Conservation (phyloP, 208 protist genomes). For the Crithidia brevicula region DNA sequence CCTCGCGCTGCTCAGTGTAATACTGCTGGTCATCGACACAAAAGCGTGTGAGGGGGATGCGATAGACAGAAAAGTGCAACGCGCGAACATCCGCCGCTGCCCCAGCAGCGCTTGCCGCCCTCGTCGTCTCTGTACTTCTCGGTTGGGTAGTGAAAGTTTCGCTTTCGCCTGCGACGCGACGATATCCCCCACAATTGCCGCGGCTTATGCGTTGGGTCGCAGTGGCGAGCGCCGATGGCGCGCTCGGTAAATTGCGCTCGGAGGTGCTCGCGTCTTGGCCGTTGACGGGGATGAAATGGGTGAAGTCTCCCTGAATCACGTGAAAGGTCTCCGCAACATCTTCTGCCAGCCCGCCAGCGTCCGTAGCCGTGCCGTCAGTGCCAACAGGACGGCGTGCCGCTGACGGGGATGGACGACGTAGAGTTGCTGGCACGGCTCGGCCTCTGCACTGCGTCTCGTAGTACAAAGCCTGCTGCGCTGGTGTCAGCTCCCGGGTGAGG, state of each 20-base stretch:
- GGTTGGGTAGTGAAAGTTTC: slow-evolving; percentile 1
- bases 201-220: neutral
- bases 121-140: neutral
- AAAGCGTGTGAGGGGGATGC: slow-evolving; percentile 62
- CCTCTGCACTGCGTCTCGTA: slow-evolving; percentile 19
- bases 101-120: neutral
- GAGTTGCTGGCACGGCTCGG: neutral
- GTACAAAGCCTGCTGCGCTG: slow-evolving; percentile 43
- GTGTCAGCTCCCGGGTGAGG: slow-evolving; percentile 51
- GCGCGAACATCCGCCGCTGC: slow-evolving; percentile 28
- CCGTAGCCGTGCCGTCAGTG: neutral
- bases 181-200: neutral
- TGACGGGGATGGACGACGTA: neutral
- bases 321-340: slow-evolving; percentile 36
- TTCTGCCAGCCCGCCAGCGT: too few species aligned
- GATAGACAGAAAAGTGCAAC: slow-evolving; percentile 71
- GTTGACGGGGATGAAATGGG: slow-evolving; percentile 45
- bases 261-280: neutral
- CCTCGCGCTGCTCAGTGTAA: slow-evolving; percentile 60
- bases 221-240: neutral
- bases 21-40: slow-evolving; percentile 62
- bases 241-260: too few species aligned
- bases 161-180: slow-evolving; percentile 24
- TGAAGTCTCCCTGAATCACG: slow-evolving; percentile 56
- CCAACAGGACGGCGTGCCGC: too few species aligned